Percentiles rank a stretch among this genome's conserved stretches.
Evolutionary conservation across 345 rosid genomes (phyloP).

Genomic region (Anastatica hierochuntica): DNA sequence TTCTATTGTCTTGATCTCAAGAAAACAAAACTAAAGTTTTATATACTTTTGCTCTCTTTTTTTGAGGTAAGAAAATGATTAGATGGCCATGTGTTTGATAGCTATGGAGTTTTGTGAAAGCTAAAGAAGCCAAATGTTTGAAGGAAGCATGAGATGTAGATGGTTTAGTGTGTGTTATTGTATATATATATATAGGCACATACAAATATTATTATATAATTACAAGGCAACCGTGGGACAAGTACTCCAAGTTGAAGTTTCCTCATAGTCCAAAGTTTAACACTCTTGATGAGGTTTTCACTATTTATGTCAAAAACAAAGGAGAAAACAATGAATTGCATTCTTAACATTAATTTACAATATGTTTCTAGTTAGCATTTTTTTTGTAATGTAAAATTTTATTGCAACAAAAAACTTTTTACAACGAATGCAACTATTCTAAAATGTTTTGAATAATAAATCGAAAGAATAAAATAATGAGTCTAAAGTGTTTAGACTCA

Average conservation of each 20-base stretch:
- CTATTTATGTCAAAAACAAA: not conserved
- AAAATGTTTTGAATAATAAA: no score
- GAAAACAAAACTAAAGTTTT: not conserved
- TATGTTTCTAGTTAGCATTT: no score
- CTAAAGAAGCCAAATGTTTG: constrained; percentile 16
- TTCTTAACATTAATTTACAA: no score
- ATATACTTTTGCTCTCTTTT: not conserved
- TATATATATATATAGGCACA: not conserved
- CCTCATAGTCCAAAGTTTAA: constrained; percentile 10
- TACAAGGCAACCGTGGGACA: constrained; percentile 23
- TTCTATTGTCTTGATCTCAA: not conserved
- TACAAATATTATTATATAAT: not conserved
- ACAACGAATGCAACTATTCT: no score
- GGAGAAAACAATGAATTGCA: no score
- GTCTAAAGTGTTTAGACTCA: no score
- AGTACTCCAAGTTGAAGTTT: constrained; percentile 19
- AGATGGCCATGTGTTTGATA: constrained; percentile 4
- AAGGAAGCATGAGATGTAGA: constrained; percentile 19
- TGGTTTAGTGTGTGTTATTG: not conserved
- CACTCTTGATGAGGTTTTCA: no score
- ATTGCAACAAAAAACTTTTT: no score
- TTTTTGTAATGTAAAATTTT: no score
- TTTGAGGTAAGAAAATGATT: constrained; percentile 5
- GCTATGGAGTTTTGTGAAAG: constrained; percentile 8
- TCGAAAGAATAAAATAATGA: no score